phyloP scores from a whole-genome alignment of 2,329 filamentous ascomycete genomes.

The Pseudopithomyces chartarum region DNA sequence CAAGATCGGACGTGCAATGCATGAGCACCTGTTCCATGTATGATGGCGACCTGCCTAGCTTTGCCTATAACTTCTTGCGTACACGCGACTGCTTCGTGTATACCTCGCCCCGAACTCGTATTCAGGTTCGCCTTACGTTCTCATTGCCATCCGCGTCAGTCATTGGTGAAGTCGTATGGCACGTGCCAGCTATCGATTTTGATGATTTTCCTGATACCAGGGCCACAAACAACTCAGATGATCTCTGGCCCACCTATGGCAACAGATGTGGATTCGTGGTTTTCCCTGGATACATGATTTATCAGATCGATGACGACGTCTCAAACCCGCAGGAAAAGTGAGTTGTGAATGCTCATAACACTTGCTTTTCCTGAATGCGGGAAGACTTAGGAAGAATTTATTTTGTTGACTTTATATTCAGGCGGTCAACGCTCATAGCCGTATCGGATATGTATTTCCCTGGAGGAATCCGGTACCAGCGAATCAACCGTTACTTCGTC shows the following conservation, averaged over 20 bases:
- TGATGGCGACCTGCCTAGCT: slow-evolving; percentile 26
- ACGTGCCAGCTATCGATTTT: neutral
- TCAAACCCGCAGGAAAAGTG: neutral
- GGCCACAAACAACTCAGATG: neutral
- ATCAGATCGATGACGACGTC: neutral
- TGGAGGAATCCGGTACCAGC: slow-evolving; percentile 33
- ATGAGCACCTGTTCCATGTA: slow-evolving; percentile 29
- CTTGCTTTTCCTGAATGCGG: slow-evolving; percentile 5
- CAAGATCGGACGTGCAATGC: neutral
- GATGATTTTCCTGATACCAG: neutral
- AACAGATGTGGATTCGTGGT: neutral
- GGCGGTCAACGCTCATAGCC: slow-evolving; percentile 21
- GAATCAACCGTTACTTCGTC: slow-evolving; percentile 34
- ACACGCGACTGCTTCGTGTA: slow-evolving; percentile 40
- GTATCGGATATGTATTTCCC: slow-evolving; percentile 29
- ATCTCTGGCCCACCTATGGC: neutral
- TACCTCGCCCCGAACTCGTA: slow-evolving; percentile 11
- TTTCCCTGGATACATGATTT: slow-evolving; percentile 10
- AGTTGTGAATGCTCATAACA: neutral
- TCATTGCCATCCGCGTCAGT: neutral
- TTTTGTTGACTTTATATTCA: neutral
- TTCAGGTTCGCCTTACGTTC: slow-evolving; percentile 18
- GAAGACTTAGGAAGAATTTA: neutral
- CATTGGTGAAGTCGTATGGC: neutral
- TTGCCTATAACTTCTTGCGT: slow-evolving; percentile 38